Percentiles rank a stretch among this genome's conserved stretches.
Evolutionary conservation across 2,329 filamentous ascomycete genomes (phyloP).

Genomic region (Fusarium xyrophilum): DNA sequence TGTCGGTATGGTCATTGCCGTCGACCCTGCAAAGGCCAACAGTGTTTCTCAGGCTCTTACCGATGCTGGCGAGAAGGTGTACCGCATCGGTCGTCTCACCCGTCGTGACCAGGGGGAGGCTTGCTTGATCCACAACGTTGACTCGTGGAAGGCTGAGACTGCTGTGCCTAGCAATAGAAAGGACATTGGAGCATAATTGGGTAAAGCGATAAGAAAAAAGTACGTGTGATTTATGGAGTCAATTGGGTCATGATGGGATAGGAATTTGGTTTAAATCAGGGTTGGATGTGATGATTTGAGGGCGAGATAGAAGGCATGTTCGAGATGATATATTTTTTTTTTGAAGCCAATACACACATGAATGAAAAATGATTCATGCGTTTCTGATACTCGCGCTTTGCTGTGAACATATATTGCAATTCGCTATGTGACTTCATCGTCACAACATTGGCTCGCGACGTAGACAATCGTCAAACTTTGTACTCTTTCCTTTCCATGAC

Average conservation of each 20-base stretch:
- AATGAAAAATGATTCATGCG: conserved; percentile 23
- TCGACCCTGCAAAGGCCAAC: conserved; percentile 69
- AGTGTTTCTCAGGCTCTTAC: conserved; percentile 67
- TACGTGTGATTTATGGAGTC: conserved; percentile 29
- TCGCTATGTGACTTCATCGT: neutral
- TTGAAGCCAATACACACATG: conserved; percentile 9
- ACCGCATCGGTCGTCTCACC: conserved; percentile 74
- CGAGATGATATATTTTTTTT: conserved; percentile 5
- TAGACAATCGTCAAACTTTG: neutral
- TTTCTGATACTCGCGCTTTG: neutral
- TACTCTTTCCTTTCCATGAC: neutral
- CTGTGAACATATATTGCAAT: neutral
- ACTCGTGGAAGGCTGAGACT: conserved; percentile 44
- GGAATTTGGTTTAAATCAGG: conserved; percentile 18
- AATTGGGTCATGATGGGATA: conserved; percentile 25
- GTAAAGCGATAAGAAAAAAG: conserved; percentile 8
- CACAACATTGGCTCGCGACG: neutral
- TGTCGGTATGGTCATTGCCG: conserved; percentile 90
- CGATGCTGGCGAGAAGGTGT: conserved; percentile 72
- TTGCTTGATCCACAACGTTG: conserved; percentile 47
- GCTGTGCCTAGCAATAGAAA: conserved; percentile 38
- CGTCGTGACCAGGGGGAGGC: conserved; percentile 55
- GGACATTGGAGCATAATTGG: conserved; percentile 33
- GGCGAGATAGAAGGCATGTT: conserved; percentile 20
- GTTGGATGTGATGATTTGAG: conserved; percentile 11